Conservation (phyloP, 345 rosid species). For the Durio zibethinus region DNA sequence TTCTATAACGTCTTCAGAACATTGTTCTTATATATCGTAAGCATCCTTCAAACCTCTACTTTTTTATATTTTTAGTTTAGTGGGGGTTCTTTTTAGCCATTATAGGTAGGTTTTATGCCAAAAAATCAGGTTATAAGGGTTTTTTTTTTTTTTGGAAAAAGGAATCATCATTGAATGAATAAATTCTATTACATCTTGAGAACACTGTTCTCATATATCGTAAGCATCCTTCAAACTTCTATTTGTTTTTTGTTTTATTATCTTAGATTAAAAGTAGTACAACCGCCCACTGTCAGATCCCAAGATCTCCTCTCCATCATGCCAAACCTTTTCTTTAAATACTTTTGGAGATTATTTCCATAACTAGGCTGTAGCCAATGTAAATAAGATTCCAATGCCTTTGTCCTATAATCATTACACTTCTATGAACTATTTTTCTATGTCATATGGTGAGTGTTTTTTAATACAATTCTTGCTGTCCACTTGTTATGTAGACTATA, state of each 20-base stretch:
- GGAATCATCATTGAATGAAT: background rate
- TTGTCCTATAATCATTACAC: background rate
- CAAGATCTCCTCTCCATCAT: conserved; percentile 4
- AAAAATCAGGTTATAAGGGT: background rate
- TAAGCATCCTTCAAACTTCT: background rate
- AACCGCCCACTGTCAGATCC: background rate
- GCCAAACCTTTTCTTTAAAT: background rate
- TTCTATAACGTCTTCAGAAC: background rate
- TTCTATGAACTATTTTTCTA: background rate
- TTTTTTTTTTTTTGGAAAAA: background rate
- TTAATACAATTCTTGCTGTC: background rate
- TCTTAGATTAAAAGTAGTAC: background rate
- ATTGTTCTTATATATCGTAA: background rate
- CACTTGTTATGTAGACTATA: background rate
- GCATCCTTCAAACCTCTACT: background rate
- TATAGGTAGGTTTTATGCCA: background rate
- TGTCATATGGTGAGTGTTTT: conserved; percentile 9
- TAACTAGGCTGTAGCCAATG: background rate
- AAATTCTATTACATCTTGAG: background rate
- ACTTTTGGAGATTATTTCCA: background rate
- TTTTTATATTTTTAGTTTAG: background rate
- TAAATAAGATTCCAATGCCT: background rate
- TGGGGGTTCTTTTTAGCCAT: background rate
- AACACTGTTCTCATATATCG: background rate
- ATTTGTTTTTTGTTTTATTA: background rate